phyloP scores from a whole-genome alignment of 768 basidiomycete species.

The Termitomyces sp. region DNA sequence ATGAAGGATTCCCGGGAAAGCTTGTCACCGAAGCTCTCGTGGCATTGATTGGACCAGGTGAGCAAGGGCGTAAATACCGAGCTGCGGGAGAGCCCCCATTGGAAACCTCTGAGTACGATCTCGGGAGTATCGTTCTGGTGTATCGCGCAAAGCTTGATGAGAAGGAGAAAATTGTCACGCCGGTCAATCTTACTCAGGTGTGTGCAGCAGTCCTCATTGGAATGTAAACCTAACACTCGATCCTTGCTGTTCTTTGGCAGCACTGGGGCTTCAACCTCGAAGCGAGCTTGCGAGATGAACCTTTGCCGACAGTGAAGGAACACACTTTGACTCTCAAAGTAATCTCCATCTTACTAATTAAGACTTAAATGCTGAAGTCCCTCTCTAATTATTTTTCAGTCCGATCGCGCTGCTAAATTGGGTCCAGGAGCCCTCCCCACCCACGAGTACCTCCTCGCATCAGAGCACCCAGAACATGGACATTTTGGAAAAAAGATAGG shows the following conservation, averaged over 20 bases:
- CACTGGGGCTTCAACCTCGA: slow-evolving; percentile 86
- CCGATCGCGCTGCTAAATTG: slow-evolving; percentile 52
- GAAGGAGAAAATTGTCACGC: slow-evolving; percentile 50
- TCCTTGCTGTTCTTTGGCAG: slow-evolving; percentile 28
- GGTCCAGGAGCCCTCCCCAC: slow-evolving; percentile 48
- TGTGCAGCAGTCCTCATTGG: slow-evolving; percentile 22
- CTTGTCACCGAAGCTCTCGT: slow-evolving; percentile 58
- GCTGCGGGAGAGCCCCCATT: slow-evolving; percentile 15
- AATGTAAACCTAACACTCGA: not conserved
- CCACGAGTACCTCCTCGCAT: slow-evolving; percentile 45
- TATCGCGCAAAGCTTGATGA: slow-evolving; percentile 69
- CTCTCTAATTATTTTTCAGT: slow-evolving; percentile 27
- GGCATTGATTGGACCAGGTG: slow-evolving; percentile 38
- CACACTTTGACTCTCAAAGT: slow-evolving; percentile 43
- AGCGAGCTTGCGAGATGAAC: slow-evolving; percentile 51
- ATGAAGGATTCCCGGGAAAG: slow-evolving; percentile 69
- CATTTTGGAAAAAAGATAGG: slow-evolving; percentile 53
- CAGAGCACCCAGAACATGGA: slow-evolving; percentile 44
- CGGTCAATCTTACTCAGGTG: slow-evolving; percentile 76
- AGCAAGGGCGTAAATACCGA: slow-evolving; percentile 25
- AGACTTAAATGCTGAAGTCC: not conserved
- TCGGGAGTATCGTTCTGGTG: slow-evolving; percentile 66
- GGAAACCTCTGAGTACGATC: slow-evolving; percentile 34
- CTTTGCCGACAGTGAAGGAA: slow-evolving; percentile 44
- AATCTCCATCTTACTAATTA: not conserved